Evolutionary conservation across 306 rosid species (phyloP).

Genomic region (Lupinus albus): DNA sequence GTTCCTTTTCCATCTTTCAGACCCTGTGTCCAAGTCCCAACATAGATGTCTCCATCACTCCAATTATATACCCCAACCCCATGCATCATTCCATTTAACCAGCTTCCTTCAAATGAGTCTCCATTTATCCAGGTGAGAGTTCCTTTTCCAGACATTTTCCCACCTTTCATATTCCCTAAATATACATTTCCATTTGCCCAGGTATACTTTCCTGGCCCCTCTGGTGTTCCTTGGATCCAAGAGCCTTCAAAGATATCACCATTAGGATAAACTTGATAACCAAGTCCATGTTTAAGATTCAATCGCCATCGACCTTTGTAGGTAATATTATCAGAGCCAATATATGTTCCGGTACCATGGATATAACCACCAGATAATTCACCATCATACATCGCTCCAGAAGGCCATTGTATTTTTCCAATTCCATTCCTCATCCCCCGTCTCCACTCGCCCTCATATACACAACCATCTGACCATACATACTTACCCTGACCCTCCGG

Average conservation of each 20-base stretch:
- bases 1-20: constrained; percentile 97
- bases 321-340: constrained; percentile 57
- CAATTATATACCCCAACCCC: constrained; percentile 92
- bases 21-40: constrained; percentile 95
- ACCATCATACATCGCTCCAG: constrained; percentile 81
- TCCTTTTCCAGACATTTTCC: constrained; percentile 95
- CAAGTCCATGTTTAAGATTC: constrained; percentile 91
- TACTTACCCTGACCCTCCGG: constrained; percentile 88
- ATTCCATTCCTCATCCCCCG: constrained; percentile 88
- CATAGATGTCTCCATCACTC: constrained; percentile 95
- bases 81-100: constrained; percentile 94
- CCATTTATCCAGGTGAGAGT: constrained; percentile 91
- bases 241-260: constrained; percentile 93
- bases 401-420: constrained; percentile 72
- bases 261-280: constrained; percentile 83
- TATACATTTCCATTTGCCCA: constrained; percentile 92
- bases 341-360: constrained; percentile 80
- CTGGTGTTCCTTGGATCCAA: constrained; percentile 94
- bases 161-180: constrained; percentile 93
- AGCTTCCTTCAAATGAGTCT: constrained; percentile 92
- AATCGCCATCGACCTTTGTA: constrained; percentile 94
- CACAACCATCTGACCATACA: constrained; percentile 88
- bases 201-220: constrained; percentile 94
- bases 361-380: constrained; percentile 91
- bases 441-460: constrained; percentile 96